A percentile compares a stretch with the other conserved stretches of the same genome.
Conservation (phyloP, 306 rosid species). For the Quercus gilva region DNA sequence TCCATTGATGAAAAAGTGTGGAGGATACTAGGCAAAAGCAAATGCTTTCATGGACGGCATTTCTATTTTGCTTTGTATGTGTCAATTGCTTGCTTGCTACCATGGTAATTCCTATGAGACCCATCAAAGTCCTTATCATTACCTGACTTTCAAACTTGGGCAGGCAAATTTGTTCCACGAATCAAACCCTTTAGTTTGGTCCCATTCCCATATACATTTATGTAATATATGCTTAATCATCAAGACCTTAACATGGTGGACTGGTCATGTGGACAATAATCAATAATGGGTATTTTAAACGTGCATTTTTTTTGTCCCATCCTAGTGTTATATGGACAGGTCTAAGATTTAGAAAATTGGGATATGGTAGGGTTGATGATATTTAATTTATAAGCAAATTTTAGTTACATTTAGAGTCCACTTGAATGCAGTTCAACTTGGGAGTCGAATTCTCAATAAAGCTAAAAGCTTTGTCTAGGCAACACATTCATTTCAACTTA, state of each 20-base stretch:
- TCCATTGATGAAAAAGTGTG: conserved; percentile 16
- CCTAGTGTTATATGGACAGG: neutral
- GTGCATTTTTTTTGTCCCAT: neutral
- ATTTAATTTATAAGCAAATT: neutral
- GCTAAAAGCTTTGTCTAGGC: neutral
- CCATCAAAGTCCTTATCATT: neutral
- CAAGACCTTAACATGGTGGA: neutral
- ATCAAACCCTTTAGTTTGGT: conserved; percentile 7
- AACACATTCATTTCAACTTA: neutral
- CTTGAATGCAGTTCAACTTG: neutral
- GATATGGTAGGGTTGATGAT: neutral
- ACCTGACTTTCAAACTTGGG: conserved; percentile 22
- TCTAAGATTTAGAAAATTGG: neutral
- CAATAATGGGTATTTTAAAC: neutral
- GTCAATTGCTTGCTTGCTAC: neutral
- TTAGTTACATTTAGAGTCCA: neutral
- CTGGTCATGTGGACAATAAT: neutral
- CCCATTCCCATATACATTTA: conserved; percentile 1
- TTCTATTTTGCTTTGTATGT: neutral
- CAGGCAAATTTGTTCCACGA: neutral
- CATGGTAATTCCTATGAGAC: neutral
- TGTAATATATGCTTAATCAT: neutral
- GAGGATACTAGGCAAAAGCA: conserved; percentile 16
- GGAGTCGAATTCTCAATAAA: neutral
- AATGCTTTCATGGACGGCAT: neutral